Evolutionary conservation across 129 eudicot species (phyloP), one percentile per base, ranked within the genome.

Genomic region (Saussurea involucrata): DNA sequence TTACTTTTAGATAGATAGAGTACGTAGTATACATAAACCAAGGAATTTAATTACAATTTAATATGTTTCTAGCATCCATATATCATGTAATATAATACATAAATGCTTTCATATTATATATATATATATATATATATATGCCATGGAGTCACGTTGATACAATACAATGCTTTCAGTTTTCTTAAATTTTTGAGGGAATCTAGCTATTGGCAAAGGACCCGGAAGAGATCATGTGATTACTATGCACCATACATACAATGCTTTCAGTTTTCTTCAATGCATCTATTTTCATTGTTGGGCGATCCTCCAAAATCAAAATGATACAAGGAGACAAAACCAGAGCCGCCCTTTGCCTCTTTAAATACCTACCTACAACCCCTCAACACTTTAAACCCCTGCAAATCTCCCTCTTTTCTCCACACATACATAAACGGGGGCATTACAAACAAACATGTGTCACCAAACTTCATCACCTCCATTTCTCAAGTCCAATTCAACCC

Each of bases 391-490:
- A 42, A 72, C 83, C 78, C 81, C 85, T 20, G 24, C 74, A 79
- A 85, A 37, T 78, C 49, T 33, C 68, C 70, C 76, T 76, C 66
- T 63, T 76, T 24, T 83, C 82, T 63, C 79, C 58, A 79, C 72
- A 58, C 71, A 27, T 15, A 29, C 74, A 20, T 22, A 9, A 18
- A 28, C 36, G 49, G 31, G 42, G 11, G 68, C 15, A 63, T 34
- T 76, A 66, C 18, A 17, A 17, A 49, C 0, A 7, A 73, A 74
- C 76, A 89, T 89, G 95, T 89, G 95, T 42, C 83, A 82, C 27
- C 82, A 46, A 82, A 40, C 81, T 57, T 36, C 90, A 20, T 80
- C 92, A 20, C 81, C 86, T 49, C 55, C 75, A 27, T 63, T 67
- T 74, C 77, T 75, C 86, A 78, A 69, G 69, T 78, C 75, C 72